Evolutionary conservation across 2,329 filamentous ascomycete genomes (phyloP).

Genomic region (Chlorencoelia australis): DNA sequence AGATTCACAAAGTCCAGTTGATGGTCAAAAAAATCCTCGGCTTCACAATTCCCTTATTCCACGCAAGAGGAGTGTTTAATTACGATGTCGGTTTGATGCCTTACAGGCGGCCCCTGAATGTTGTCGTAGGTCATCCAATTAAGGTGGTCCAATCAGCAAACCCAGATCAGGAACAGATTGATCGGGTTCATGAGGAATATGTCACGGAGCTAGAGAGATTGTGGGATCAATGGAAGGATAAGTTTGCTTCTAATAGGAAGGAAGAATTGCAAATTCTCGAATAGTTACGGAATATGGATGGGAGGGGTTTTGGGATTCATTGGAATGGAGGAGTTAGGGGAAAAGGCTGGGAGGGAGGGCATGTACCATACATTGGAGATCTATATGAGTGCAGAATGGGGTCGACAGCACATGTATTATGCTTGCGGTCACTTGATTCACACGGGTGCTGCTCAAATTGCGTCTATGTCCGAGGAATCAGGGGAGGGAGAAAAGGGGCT

Average conservation of each 20-base stretch:
- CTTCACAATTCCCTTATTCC: constrained; percentile 85
- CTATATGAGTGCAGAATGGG: no score
- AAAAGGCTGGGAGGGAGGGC: neutral
- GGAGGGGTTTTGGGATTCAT: neutral
- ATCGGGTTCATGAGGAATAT: constrained; percentile 71
- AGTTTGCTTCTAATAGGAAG: constrained; percentile 52
- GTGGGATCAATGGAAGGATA: constrained; percentile 71
- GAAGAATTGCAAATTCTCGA: constrained; percentile 60
- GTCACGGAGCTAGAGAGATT: constrained; percentile 62
- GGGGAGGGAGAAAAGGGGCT: no score
- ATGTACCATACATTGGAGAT: no score
- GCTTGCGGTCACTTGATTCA: no score
- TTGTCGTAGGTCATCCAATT: constrained; percentile 81
- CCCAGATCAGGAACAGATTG: constrained; percentile 66
- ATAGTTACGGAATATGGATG: constrained; percentile 30
- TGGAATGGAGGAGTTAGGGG: neutral
- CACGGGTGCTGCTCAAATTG: no score
- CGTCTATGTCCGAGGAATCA: no score
- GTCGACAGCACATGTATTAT: no score
- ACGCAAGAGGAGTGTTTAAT: constrained; percentile 89
- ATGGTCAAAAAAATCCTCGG: constrained; percentile 76
- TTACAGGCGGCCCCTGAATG: constrained; percentile 76
- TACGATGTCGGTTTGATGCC: constrained; percentile 97
- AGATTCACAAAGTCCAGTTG: constrained; percentile 73
- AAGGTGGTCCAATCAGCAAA: constrained; percentile 50